Evolutionary conservation across 78 protist species (phyloP).

Genomic region (Dictyostelium firmibasis): DNA sequence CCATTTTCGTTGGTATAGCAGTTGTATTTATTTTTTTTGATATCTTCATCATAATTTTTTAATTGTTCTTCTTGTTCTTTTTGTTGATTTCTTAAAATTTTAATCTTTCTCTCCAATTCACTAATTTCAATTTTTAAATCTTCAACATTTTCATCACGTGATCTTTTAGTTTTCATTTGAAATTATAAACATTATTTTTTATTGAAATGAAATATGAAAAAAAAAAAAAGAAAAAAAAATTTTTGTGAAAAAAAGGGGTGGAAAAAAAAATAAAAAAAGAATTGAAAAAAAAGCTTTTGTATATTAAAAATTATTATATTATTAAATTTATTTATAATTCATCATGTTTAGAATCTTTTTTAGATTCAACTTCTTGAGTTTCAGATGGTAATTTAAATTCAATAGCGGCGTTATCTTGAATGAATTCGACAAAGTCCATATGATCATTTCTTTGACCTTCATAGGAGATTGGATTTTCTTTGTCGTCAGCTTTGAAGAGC

Average conservation of each 20-base stretch:
- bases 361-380: neutral
- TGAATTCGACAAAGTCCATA: conserved; percentile 18
- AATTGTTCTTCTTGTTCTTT: neutral
- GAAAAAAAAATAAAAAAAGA: neutral
- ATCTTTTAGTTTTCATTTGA: too few species aligned
- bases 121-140: neutral
- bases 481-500: conserved; percentile 80
- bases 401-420: conserved; percentile 33
- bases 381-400: conserved; percentile 21
- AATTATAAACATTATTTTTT: too few species aligned
- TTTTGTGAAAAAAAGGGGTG: neutral
- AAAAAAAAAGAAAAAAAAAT: too few species aligned
- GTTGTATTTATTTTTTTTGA: too few species aligned
- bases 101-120: neutral
- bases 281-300: too few species aligned
- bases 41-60: neutral
- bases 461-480: conserved; percentile 58
- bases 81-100: neutral
- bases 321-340: conserved; percentile 3
- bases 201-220: too few species aligned
- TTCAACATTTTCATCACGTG: neutral
- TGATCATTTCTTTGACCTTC: conserved; percentile 45
- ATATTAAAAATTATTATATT: neutral
- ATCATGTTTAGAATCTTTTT: neutral
- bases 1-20: too few species aligned